Base-by-base conservation (phyloP, 768 basidiomycete species). In the Suillus clintonianus region DNA sequence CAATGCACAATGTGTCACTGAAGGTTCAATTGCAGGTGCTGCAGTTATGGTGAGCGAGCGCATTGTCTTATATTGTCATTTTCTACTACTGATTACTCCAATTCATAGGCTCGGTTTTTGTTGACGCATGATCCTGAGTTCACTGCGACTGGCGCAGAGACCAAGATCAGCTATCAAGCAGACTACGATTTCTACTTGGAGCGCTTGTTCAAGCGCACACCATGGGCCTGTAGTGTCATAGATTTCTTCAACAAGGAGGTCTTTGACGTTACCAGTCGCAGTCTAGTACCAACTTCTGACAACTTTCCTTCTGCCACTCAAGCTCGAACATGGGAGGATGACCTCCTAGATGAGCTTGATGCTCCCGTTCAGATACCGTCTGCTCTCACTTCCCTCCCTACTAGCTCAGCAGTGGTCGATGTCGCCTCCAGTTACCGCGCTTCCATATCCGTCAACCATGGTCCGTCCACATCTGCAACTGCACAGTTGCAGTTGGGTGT, bases 171-270 rank as follows among this genome's bases (percentile, higher is more conserved):
- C 24, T 62, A 62, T 22, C 10, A 62, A 8, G 24, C 15, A 4
- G 53, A 62, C 41, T 56, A 32, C 1, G 14, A 62, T 32, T 42
- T 62, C 8, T 56, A 62, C 15, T n/a, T 62, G 19, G 54, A 56
- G 39, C 22, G 32, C 19, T 55, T 62, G 9, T 30, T 15, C 24
- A 62, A 62, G 34, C 30, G 14, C 57, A 42, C 24, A 27, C 32
- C 36, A 4, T 58, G 57, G 56, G 56, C 56, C 14, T 2, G 10
- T 13, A 37, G 36, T 5, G 13, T 58, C 22, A 58, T 58, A 13
- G 56, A 41, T 3, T 39, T 13, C 15, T 24, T 58, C 56, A 58
- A 41, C 17, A 24, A 27, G n/a, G 36, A 58, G 37, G 56, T 58
- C 2, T 58, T 58, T 14, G 13, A 41, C 8, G 27, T 45, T 5